phyloP scores from a whole-genome alignment of 2,329 filamentous ascomycete species.

The Nothopassalora personata region DNA sequence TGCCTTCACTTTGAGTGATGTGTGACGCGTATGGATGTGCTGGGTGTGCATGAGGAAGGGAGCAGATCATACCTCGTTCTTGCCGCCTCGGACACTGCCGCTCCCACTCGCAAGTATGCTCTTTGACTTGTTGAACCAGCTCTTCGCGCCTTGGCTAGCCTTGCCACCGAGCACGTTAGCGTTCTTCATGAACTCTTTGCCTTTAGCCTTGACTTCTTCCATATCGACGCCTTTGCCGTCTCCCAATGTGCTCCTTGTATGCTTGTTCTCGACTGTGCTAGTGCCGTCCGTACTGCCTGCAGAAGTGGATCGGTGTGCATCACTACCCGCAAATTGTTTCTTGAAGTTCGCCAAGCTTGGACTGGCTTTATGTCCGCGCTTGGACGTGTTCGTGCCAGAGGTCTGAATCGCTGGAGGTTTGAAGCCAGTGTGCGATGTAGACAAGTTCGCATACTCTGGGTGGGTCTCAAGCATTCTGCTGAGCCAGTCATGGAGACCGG shows the following conservation, averaged over 20 bases:
- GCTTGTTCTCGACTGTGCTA: constrained; percentile 7
- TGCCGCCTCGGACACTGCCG: constrained; percentile 49
- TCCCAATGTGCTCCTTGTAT: not conserved
- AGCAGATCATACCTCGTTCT: constrained; percentile 78
- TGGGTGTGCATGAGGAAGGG: constrained; percentile 36
- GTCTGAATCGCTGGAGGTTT: constrained; percentile 17
- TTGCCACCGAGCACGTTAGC: constrained; percentile 67
- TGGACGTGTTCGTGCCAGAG: constrained; percentile 1
- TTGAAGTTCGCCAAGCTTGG: constrained; percentile 21
- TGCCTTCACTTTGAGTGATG: not conserved
- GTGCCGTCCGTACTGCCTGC: constrained; percentile 22
- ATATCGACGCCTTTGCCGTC: constrained; percentile 23
- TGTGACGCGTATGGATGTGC: not conserved
- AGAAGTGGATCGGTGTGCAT: constrained; percentile 16
- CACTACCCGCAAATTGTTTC: constrained; percentile 17
- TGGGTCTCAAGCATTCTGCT: constrained; percentile 44
- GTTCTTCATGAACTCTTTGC: constrained; percentile 82
- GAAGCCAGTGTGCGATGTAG: constrained; percentile 10
- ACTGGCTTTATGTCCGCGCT: constrained; percentile 17
- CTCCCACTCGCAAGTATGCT: constrained; percentile 58
- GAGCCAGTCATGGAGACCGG: constrained; percentile 64
- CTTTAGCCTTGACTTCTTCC: constrained; percentile 63
- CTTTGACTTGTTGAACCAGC: constrained; percentile 83
- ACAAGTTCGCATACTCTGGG: constrained; percentile 49
- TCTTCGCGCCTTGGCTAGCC: constrained; percentile 77